Percentiles rank a stretch among this genome's conserved stretches.
Conservation (phyloP, 208 protist genomes). For the Acanthamoeba lugdunensis region DNA sequence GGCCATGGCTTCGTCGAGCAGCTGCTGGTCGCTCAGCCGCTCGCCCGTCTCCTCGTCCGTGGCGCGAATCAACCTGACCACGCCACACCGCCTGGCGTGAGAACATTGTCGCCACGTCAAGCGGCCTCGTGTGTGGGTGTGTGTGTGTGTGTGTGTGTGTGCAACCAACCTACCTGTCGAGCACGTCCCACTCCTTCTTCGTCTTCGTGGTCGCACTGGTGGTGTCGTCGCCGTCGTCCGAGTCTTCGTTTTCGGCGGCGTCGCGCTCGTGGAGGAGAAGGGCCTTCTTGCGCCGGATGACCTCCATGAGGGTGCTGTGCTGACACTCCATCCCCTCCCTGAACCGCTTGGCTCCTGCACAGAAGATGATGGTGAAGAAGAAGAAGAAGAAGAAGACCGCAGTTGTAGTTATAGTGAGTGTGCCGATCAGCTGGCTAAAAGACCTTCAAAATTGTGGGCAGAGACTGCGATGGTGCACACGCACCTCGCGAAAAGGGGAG, state of each 20-base stretch:
- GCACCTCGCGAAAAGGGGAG: slow-evolving; percentile 31
- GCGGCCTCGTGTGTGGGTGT: too few species aligned
- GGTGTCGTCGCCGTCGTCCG: neutral
- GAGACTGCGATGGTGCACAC: too few species aligned
- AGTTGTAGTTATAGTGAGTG: neutral
- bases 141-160: too few species aligned
- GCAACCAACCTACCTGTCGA: neutral
- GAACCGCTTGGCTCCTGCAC: neutral
- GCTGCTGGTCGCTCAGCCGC: slow-evolving; percentile 61
- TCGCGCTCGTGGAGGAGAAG: neutral
- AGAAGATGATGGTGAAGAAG: too few species aligned
- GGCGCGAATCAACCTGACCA: neutral
- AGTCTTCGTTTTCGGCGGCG: neutral
- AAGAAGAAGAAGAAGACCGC: neutral
- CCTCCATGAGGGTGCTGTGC: neutral
- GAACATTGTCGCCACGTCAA: too few species aligned
- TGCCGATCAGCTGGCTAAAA: too few species aligned
- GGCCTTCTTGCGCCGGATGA: neutral
- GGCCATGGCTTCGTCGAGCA: slow-evolving; percentile 61
- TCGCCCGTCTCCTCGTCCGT: slow-evolving; percentile 43
- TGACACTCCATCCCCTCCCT: neutral
- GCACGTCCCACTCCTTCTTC: slow-evolving; percentile 32
- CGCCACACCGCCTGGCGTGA: neutral
- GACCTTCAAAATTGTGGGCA: too few species aligned
- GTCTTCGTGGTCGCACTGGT: neutral